phyloP scores from a whole-genome alignment of 208 protist species.

The Acanthamoeba healyi region DNA sequence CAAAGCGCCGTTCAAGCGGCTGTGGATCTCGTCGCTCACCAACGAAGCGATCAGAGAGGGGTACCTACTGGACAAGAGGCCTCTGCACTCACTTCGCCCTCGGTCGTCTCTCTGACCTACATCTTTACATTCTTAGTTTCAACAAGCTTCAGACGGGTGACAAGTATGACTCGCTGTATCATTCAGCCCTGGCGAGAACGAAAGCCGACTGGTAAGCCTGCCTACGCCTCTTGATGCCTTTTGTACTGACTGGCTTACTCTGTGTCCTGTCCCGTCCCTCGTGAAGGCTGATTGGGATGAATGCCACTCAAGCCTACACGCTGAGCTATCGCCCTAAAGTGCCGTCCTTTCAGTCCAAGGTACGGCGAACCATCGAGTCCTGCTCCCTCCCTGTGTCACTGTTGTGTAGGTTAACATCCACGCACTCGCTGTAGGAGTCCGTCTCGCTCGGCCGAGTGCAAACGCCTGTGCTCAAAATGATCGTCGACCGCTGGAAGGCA shows the following conservation, averaged over 20 bases:
- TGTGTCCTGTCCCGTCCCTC: neutral
- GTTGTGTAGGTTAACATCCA: neutral
- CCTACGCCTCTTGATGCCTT: no score
- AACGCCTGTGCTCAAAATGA: conserved; percentile 70
- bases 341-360: conserved; percentile 61
- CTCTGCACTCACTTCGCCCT: no score
- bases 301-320: conserved; percentile 73
- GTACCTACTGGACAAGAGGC: neutral
- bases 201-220: conserved; percentile 63
- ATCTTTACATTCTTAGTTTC: no score
- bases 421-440: neutral
- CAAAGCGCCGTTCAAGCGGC: conserved; percentile 34
- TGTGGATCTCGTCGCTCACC: conserved; percentile 74
- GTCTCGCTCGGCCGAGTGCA: conserved; percentile 69
- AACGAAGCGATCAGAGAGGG: conserved; percentile 69
- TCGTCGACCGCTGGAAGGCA: conserved; percentile 57
- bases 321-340: conserved; percentile 65
- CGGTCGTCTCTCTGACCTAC: no score
- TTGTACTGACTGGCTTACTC: no score
- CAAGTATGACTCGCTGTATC: conserved; percentile 48
- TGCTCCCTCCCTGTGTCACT: neutral
- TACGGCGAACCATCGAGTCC: neutral
- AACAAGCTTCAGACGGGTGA: neutral
- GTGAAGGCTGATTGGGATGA: conserved; percentile 64
- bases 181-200: conserved; percentile 36